Percentiles rank a stretch among this genome's conserved stretches.
These are phyloP conservation scores for Fusarium compactum DNA, from an alignment of 2,329 filamentous ascomycete species.

Conservation along the genomic window DNA sequence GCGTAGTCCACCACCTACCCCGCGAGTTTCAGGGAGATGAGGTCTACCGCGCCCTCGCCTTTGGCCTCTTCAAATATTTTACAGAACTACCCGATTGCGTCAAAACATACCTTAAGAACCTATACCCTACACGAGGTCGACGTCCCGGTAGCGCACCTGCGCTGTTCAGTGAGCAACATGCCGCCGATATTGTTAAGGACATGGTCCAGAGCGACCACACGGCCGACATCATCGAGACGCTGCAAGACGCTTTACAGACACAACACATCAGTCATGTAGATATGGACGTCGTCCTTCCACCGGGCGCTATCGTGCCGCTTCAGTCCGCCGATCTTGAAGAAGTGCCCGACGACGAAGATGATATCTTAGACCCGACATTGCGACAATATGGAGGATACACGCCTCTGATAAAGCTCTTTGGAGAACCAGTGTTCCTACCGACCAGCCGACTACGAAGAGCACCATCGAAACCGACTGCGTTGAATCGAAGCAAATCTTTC, in stretches of 20 bases:
- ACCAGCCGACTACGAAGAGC: conserved; percentile 86
- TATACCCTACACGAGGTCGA: conserved; percentile 66
- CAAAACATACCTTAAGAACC: conserved; percentile 75
- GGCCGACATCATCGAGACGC: conserved; percentile 75
- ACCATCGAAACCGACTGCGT: conserved; percentile 84
- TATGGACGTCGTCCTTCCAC: conserved; percentile 85
- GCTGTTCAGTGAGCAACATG: conserved; percentile 92
- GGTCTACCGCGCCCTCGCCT: conserved; percentile 88
- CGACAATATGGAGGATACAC: conserved; percentile 83
- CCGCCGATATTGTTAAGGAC: conserved; percentile 86
- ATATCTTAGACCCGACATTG: conserved; percentile 72
- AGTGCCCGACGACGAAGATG: conserved; percentile 72
- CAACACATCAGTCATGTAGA: conserved; percentile 89
- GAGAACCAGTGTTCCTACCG: conserved; percentile 86
- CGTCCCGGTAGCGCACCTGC: conserved; percentile 73
- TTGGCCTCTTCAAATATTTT: conserved; percentile 95
- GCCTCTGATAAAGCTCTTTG: conserved; percentile 80
- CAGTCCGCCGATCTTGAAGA: conserved; percentile 70
- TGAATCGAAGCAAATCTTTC: conserved; percentile 83
- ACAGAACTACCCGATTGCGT: conserved; percentile 82
- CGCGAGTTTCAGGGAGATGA: conserved; percentile 97
- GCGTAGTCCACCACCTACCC: conserved; percentile 88
- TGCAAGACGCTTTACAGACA: conserved; percentile 82
- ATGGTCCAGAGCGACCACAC: conserved; percentile 87
- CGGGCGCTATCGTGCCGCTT: conserved; percentile 77